Evolutionary conservation across 495 filamentous ascomycete genomes (phyloP), one percentile per base, ranked within the genome.

Genomic region (Penicillium verhagenii): DNA sequence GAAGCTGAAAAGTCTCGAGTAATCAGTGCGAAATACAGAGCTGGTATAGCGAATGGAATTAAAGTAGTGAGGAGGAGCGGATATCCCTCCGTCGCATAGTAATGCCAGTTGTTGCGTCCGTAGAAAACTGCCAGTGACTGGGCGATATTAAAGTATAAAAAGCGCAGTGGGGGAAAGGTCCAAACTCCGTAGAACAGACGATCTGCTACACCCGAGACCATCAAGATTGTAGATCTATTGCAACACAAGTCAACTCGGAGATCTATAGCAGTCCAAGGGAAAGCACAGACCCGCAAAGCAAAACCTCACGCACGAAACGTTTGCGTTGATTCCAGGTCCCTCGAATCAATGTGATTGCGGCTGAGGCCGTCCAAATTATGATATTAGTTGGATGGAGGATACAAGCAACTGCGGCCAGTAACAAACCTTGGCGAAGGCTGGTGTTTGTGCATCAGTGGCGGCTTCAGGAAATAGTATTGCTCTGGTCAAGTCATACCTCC

Each of bases 121-220:
- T 99, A 99, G 69, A 96, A 97, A 14, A 89, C 79, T 28, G 94
- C 88, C 14, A 99, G 78, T 9, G 85, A 87, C 65, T 96, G 86
- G 9, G 85, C 82, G 35, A 99, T 74, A 72, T 99, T 99, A 80
- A 96, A 96, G 67, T 95, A 84, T 20, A 97, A 77, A 76, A 92
- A 99, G 44, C 85, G 84, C 49, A 95, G 78, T 0, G 93, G 91
- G 20, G 94, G 94, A 56, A 99, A 91, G 4, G 90, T 89, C 91
- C 91, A 97, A 52, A 81, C 69, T 25, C 86, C 85, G 58, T 95
- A 99, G 72, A 91, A 97, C 6, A 86, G 71, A 42, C 87, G 83
- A 66, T 99, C 94, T 8, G 84, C 77, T 16, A 85, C 49, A 13
- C 80, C 61, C 10, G 90, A 91, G 16, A 88, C 23, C 31, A 75